phyloP scores from a whole-genome alignment of 768 basidiomycete genomes.

The Mycena floridula region DNA sequence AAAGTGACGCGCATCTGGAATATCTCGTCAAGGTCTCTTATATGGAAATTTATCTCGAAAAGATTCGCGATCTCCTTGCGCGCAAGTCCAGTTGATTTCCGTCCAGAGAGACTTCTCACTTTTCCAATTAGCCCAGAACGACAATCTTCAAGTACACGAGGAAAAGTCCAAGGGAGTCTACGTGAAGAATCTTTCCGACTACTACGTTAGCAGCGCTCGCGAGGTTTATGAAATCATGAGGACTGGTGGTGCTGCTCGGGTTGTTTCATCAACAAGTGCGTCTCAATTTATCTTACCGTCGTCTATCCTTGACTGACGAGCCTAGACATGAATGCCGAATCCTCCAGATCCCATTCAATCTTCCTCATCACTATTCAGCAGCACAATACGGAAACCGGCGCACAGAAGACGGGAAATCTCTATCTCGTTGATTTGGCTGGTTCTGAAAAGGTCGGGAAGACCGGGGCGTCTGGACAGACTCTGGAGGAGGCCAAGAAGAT shows the following conservation, averaged over 20 bases:
- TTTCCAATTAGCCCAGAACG: constrained; percentile 72
- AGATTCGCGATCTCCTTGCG: constrained; percentile 89
- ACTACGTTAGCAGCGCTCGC: constrained; percentile 91
- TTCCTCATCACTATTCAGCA: constrained; percentile 98
- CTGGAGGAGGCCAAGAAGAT: constrained; percentile 99
- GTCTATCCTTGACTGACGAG: constrained; percentile 1
- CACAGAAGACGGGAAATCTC: constrained; percentile 92
- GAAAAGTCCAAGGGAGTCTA: constrained; percentile 97
- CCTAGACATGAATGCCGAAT: constrained; percentile 98
- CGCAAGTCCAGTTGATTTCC: constrained; percentile 48
- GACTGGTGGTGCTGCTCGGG: constrained; percentile 86
- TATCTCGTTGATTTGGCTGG: constrained; percentile 98
- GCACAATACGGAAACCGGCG: constrained; percentile 92
- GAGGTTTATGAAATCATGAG: constrained; percentile 99
- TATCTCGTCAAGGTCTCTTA: constrained; percentile 99
- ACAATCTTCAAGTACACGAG: constrained; percentile 97
- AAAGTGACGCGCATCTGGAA: constrained; percentile 91
- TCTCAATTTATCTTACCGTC: constrained; percentile 8
- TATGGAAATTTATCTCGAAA: constrained; percentile 99
- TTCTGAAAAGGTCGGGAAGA: constrained; percentile 99
- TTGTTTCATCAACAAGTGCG: constrained; percentile 92
- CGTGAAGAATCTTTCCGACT: constrained; percentile 95
- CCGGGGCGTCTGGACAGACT: constrained; percentile 97
- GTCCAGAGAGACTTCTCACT: constrained; percentile 2
- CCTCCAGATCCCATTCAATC: constrained; percentile 97